phyloP scores from a whole-genome alignment of 2,329 filamentous ascomycete genomes.

The Dactylellina drechsleri region DNA sequence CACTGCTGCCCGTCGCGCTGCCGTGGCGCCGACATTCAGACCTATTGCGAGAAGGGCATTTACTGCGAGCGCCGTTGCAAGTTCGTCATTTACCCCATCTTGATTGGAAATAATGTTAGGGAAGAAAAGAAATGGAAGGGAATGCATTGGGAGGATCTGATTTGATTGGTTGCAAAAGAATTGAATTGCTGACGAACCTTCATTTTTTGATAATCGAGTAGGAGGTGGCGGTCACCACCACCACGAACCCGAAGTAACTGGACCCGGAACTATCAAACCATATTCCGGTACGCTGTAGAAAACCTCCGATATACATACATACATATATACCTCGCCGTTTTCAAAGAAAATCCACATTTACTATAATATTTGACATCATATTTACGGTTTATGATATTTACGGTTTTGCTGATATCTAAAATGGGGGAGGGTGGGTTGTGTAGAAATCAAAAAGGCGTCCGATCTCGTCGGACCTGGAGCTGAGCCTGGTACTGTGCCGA shows the following conservation, averaged over 20 bases:
- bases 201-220: not conserved
- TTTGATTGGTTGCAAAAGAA: not conserved
- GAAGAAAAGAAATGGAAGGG: not conserved
- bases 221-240: slow-evolving; percentile 31
- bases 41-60: slow-evolving; percentile 50
- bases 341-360: too few species aligned
- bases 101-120: not conserved
- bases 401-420: not conserved
- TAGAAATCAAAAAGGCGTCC: slow-evolving; percentile 83
- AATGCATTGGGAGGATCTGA: not conserved
- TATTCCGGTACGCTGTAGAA: slow-evolving; percentile 29
- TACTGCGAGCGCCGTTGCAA: slow-evolving; percentile 42
- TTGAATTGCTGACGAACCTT: slow-evolving; percentile 2
- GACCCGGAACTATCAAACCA: slow-evolving; percentile 26
- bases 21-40: slow-evolving; percentile 36
- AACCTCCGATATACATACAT: slow-evolving; percentile 25
- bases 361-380: too few species aligned
- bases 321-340: not conserved
- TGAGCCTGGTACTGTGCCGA: slow-evolving; percentile 82
- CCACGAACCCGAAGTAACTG: slow-evolving; percentile 30
- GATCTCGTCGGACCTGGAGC: slow-evolving; percentile 89
- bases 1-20: slow-evolving; percentile 45
- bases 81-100: slow-evolving; percentile 22
- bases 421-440: slow-evolving; percentile 12
- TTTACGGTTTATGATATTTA: not conserved